Base-by-base conservation (phyloP, 306 rosid species). In the Pyrus communis region DNA sequence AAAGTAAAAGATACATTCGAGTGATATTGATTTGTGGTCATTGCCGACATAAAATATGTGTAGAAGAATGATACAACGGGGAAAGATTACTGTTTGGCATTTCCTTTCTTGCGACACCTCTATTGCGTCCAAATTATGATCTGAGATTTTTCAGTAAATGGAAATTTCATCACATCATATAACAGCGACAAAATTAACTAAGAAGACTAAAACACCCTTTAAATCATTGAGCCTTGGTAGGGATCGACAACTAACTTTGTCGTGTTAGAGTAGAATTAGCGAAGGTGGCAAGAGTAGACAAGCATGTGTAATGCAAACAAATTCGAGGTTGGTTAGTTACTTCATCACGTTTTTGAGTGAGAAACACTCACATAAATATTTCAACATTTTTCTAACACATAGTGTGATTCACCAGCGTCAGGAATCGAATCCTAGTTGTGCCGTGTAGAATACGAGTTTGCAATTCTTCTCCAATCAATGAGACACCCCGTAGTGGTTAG, bases 341-440 rank as follows among this genome's bases (percentile, higher is more conserved):
- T 33, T 33, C 8, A 7, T 33, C 38, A 33, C 38, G 8, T 5
- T 33, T 33, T 33, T 5, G 0, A 6, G 2, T 33, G 38, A 6
- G 8, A 6, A 33, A 33, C 8, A 33, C 8, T 5, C 38, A 33
- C 2, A 6, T 6, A 33, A 6, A 33, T 7, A 33, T 33, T 33
- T 33, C 1, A 33, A 1, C 0, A 0, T 33, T 33, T 33, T 33
- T 33, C 1, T 33, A 5, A 4, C 1, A n/a, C 1, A 5, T 1
- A 5, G 7, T 33, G 8, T 6, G 2, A 33, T 33, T 33, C 38
- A 33, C 0, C 7, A 33, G 0, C 8, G 8, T 6, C 8, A 33
- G 1, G 8, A 33, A 33, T 6, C 1, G 38, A 33, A 5, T 7
- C 38, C 0, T 33, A 33, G 0, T 33, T 1, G 8, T 33, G 8